Conservation (phyloP, 306 rosid species). For the Lathyrus sativus region DNA sequence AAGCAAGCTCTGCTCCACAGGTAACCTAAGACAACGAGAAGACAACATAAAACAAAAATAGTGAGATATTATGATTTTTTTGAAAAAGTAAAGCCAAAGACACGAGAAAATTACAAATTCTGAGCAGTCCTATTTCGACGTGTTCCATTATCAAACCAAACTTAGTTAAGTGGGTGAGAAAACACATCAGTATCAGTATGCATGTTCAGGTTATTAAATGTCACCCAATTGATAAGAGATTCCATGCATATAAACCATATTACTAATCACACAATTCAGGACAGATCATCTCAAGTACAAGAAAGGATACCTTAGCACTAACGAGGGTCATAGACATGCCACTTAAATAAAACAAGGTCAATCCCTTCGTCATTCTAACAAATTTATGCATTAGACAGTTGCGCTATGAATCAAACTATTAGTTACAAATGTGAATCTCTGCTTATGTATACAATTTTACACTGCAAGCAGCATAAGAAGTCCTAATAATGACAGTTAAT, state of each 20-base stretch:
- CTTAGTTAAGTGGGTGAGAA: neutral
- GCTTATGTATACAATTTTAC: neutral
- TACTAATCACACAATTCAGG: neutral
- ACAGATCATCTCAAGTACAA: neutral
- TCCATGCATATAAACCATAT: neutral
- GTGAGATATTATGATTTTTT: neutral
- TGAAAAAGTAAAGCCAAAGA: neutral
- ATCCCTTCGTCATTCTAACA: neutral
- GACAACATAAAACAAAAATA: constrained; percentile 12
- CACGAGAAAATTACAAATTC: neutral
- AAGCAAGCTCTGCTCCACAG: constrained; percentile 96
- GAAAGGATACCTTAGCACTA: constrained; percentile 2
- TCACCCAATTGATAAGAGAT: constrained; percentile 6
- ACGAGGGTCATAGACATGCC: neutral
- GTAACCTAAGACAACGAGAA: constrained; percentile 62
- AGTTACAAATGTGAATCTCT: constrained; percentile 1
- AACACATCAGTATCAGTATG: neutral
- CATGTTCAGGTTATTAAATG: neutral
- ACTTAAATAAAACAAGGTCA: constrained; percentile 1
- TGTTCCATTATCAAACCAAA: neutral
- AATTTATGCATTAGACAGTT: constrained; percentile 9
- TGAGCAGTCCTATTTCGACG: neutral
- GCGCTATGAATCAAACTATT: neutral
- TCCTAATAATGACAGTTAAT: constrained; percentile 1
- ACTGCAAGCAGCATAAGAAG: neutral